phyloP scores from a whole-genome alignment of 2,329 filamentous ascomycete species.

The Madurella mycetomatis region DNA sequence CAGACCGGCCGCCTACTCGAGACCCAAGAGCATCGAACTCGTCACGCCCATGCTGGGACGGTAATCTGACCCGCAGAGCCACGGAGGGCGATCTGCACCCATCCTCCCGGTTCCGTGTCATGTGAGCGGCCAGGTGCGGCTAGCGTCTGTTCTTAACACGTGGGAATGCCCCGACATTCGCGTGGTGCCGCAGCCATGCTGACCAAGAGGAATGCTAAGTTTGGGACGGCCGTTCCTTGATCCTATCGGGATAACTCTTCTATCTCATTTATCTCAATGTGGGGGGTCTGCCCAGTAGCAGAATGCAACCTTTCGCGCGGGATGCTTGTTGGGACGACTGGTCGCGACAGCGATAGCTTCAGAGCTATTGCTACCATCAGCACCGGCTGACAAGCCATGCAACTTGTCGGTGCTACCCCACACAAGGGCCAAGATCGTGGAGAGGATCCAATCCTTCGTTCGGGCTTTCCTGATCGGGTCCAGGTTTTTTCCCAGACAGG shows the following conservation, averaged over 20 bases:
- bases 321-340: conserved; percentile 3
- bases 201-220: conserved; percentile 3
- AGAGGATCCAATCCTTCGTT: background rate
- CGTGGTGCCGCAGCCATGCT: background rate
- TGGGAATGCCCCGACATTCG: background rate
- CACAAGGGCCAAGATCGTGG: conserved; percentile 8
- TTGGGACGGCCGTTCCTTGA: background rate
- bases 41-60: conserved; percentile 56
- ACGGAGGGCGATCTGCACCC: background rate
- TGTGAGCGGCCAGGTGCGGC: conserved; percentile 9
- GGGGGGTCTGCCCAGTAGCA: conserved; percentile 1
- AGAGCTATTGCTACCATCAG: background rate
- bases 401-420: conserved; percentile 8
- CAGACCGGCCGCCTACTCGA: conserved; percentile 49
- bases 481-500: too few species aligned
- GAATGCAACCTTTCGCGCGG: conserved; percentile 17
- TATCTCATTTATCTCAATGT: conserved; percentile 6
- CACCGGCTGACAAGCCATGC: background rate
- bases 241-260: background rate
- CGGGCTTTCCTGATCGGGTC: conserved; percentile 15
- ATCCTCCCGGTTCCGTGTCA: conserved; percentile 10
- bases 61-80: conserved; percentile 27
- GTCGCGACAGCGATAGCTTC: background rate
- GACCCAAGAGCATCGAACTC: conserved; percentile 60
- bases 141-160: conserved; percentile 6